A percentile compares a stretch with the other conserved stretches of the same genome.
These are phyloP conservation scores for Hygrophorus russula DNA, from an alignment of 768 basidiomycete genomes.

Conservation along the genomic window DNA sequence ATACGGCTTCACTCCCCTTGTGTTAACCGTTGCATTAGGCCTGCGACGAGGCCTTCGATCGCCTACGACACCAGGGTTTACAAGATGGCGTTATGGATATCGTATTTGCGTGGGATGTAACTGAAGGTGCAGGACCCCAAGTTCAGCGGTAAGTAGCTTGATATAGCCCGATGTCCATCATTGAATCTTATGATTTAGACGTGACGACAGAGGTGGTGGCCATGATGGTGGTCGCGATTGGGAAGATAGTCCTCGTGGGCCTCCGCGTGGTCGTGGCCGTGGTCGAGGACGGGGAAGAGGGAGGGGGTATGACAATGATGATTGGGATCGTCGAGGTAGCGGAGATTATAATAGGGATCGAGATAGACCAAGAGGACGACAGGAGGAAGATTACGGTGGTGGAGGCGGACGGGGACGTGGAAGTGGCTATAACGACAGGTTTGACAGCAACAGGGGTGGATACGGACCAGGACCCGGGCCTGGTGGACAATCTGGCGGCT, in stretches of 20 bases:
- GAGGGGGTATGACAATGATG: constrained; percentile 27
- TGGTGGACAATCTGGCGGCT: constrained; percentile 10
- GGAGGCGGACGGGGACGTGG: constrained; percentile 25
- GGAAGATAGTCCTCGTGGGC: constrained; percentile 37
- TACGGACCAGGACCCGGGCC: constrained; percentile 14
- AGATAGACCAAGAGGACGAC: constrained; percentile 27
- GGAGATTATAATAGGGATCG: constrained; percentile 34
- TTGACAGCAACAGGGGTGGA: constrained; percentile 25
- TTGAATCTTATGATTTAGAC: constrained; percentile 10
- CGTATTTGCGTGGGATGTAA: constrained; percentile 73
- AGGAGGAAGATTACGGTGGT: constrained; percentile 25
- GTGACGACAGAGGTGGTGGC: constrained; percentile 14
- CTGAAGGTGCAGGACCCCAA: constrained; percentile 37
- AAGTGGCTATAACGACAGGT: constrained; percentile 30
- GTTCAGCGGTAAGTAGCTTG: constrained; percentile 24
- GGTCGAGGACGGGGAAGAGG: constrained; percentile 32
- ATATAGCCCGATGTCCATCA: constrained; percentile 4
- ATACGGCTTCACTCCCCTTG: constrained; percentile 3
- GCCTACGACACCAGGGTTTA: constrained; percentile 63
- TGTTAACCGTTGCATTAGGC: constrained; percentile 31
- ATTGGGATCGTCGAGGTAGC: constrained; percentile 31
- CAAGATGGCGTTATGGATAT: constrained; percentile 89
- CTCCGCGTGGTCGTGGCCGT: constrained; percentile 28
- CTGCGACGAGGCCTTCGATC: constrained; percentile 69
- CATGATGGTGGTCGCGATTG: constrained; percentile 35